These are phyloP conservation scores for Ophioceras dolichostomum DNA, from an alignment of 2,329 filamentous ascomycete genomes.

Conservation along the genomic window DNA sequence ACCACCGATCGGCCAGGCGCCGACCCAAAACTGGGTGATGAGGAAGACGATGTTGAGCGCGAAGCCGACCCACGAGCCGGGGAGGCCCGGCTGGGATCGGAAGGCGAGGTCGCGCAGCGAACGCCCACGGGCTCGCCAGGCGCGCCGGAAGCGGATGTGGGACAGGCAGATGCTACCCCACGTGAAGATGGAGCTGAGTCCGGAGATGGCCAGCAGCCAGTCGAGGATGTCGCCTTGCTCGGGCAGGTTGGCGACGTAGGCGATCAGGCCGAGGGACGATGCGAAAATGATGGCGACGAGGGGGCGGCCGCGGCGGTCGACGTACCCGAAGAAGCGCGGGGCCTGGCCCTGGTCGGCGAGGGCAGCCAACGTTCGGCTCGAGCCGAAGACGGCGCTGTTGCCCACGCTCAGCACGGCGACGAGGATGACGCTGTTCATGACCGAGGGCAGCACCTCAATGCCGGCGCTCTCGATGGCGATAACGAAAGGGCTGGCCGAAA, in stretches of 20 bases:
- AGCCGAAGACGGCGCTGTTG: slow-evolving; percentile 85
- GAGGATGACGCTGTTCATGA: slow-evolving; percentile 94
- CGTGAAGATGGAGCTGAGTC: slow-evolving; percentile 63
- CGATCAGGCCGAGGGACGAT: slow-evolving; percentile 57
- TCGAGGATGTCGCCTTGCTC: slow-evolving; percentile 53
- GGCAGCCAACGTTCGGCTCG: slow-evolving; percentile 78
- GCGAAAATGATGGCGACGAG: slow-evolving; percentile 60
- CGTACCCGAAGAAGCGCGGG: slow-evolving; percentile 64
- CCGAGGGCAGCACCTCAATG: slow-evolving; percentile 66
- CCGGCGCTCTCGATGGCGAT: slow-evolving; percentile 81
- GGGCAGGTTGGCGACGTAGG: slow-evolving; percentile 59
- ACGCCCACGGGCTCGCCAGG: slow-evolving; percentile 61
- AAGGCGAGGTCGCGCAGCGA: slow-evolving; percentile 71
- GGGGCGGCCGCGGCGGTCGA: slow-evolving; percentile 72
- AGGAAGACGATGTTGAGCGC: slow-evolving; percentile 65
- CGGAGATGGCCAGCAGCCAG: slow-evolving; percentile 70
- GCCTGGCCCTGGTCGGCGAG: slow-evolving; percentile 81
- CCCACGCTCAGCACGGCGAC: slow-evolving; percentile 83
- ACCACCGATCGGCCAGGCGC: slow-evolving; percentile 61
- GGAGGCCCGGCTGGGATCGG: slow-evolving; percentile 62
- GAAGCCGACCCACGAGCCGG: slow-evolving; percentile 73
- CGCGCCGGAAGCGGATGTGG: slow-evolving; percentile 80
- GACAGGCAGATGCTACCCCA: slow-evolving; percentile 80
- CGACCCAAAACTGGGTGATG: slow-evolving; percentile 79
- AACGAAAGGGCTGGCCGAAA: slow-evolving; percentile 78